Percentiles rank a stretch among this genome's conserved stretches.
These are phyloP conservation scores for Acanthamoeba castellanii DNA, from an alignment of 208 protist genomes.

Conservation along the genomic window DNA sequence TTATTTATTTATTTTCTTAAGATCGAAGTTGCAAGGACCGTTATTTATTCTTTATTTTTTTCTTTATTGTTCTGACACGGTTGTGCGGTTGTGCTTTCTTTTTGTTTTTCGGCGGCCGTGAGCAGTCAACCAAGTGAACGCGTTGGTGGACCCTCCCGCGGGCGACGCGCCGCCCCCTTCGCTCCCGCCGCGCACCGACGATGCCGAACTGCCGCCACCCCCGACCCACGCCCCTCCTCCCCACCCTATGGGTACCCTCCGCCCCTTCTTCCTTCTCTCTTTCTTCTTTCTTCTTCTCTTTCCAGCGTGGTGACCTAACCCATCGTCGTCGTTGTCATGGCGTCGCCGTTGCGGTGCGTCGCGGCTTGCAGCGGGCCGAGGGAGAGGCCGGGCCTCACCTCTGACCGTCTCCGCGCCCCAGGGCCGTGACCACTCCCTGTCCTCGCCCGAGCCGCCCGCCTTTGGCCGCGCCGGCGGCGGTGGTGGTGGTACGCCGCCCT, in stretches of 20 bases:
- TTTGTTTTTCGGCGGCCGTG: neutral
- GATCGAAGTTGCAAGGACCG: too few relatives aligned
- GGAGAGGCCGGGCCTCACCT: neutral
- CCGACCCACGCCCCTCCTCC: neutral
- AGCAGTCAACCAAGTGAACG: conserved; percentile 27
- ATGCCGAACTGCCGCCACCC: neutral
- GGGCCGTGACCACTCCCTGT: neutral
- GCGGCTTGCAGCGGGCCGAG: neutral
- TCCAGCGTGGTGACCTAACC: too few relatives aligned
- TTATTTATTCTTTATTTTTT: neutral
- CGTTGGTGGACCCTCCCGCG: neutral
- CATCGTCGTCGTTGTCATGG: too few relatives aligned
- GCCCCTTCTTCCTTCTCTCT: too few relatives aligned
- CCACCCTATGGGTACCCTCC: neutral
- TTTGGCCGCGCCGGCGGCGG: neutral
- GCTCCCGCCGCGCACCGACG: neutral
- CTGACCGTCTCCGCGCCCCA: neutral
- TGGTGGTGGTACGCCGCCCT: too few relatives aligned
- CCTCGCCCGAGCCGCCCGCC: conserved; percentile 9
- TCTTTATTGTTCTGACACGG: neutral
- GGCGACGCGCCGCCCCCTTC: conserved; percentile 7
- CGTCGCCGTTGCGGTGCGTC: too few relatives aligned
- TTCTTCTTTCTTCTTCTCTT: too few relatives aligned
- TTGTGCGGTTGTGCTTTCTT: neutral
- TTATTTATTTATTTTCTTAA: neutral